Percentiles rank a stretch among this genome's conserved stretches.
These are phyloP conservation scores for Lodderomyces pseudojiufengensis DNA, from an alignment of 1,139 yeast species.

Conservation along the genomic window DNA sequence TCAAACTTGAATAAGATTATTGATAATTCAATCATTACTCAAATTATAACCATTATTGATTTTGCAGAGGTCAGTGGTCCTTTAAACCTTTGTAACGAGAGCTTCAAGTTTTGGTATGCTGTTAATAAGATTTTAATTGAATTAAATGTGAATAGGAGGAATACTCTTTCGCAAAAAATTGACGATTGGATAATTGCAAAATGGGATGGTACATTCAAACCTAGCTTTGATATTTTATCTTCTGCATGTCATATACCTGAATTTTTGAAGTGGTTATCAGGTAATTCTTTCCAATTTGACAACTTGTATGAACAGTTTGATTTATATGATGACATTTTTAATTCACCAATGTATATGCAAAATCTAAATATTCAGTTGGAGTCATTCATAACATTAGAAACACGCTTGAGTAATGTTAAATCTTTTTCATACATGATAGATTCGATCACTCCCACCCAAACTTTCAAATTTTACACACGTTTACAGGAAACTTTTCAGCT, in stretches of 20 bases:
- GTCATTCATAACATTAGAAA: not conserved
- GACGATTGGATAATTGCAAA: slow-evolving; percentile 49
- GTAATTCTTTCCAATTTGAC: not conserved
- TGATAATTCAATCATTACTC: slow-evolving; percentile 40
- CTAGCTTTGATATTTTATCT: not conserved
- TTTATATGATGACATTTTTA: not conserved
- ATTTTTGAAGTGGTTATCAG: slow-evolving; percentile 1
- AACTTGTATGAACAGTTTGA: not conserved
- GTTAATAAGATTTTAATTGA: slow-evolving; percentile 33
- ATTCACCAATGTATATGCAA: not conserved
- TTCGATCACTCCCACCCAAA: not conserved
- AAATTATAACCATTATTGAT: slow-evolving; percentile 48
- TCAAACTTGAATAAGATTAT: slow-evolving; percentile 16
- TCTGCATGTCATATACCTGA: not conserved
- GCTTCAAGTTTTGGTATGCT: slow-evolving; percentile 53
- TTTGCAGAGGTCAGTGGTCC: slow-evolving; percentile 63
- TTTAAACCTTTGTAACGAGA: slow-evolving; percentile 34
- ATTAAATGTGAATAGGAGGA: slow-evolving; percentile 22
- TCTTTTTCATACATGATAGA: not conserved
- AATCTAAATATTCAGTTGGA: not conserved
- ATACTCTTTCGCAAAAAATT: slow-evolving; percentile 21
- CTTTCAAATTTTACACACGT: slow-evolving; percentile 5
- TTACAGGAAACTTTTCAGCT: slow-evolving; percentile 8
- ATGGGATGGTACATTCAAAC: slow-evolving; percentile 24
- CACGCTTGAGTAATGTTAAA: not conserved